Base-by-base conservation (phyloP, 768 basidiomycete genomes). In the Leccinum ochraceum region DNA sequence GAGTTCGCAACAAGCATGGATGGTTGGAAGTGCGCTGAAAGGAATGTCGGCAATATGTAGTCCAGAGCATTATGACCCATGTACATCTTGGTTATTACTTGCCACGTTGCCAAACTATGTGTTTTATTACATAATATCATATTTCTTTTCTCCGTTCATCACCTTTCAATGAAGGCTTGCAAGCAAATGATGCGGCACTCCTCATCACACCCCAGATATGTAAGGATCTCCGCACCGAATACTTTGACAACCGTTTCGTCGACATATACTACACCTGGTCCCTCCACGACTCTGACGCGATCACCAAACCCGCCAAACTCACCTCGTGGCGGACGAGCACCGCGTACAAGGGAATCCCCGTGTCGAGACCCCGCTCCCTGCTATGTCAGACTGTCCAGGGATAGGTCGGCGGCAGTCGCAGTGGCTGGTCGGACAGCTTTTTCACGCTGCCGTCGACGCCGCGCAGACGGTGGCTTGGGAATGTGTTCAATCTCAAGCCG, bases 71-170 rank as follows among this genome's bases (percentile, higher is more conserved):
- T 22, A 22, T 22, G 22, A 26, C 20, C 34, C 34, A 11, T 32
- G 28, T 28, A 28, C 28, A 10, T 32, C 10, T 32, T 32, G 10
- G 28, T 28, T 28, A 28, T 28, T 28, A 28, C 28, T 28, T 28
- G 28, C 26, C 26, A 26, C 26, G 26, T 26, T 26, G 26, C 26
- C 26, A 26, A 95, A 26, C 26, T 26, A 26, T 26, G 26, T 26
- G 26, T 26, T 26, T 26, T 26, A 26, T 26, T 26, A 26, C 26
- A 26, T 26, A 28, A 28, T 28, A 28, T 30, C 1, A 30, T 75
- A 71, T 95, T 46, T 95, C 91, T 28, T 95, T 95, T 71, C 84
- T 95, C 16, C 87, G 92, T 50, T 92, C 94, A 16, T 95, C 93
- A 5, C 91, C 93, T 3, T 65, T 76, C 28, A 2, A 30, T 30